Percentiles rank a stretch among this genome's conserved stretches.
Conservation (phyloP, 1,284 basidiomycete genomes). For the Vanrija sp. region DNA sequence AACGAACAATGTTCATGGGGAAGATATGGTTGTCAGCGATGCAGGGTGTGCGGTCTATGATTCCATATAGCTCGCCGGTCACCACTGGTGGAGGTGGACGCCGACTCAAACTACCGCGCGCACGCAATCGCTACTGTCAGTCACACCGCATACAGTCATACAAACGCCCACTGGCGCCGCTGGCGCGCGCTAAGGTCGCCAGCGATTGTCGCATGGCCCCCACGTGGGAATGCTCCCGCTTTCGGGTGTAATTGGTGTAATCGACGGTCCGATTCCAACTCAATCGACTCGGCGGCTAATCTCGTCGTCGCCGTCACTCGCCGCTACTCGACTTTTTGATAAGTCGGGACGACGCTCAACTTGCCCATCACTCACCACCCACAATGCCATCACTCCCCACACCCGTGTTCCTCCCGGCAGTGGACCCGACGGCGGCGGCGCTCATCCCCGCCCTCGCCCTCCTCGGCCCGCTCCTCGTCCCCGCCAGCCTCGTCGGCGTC, state of each 20-base stretch:
- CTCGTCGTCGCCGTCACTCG: too few species aligned
- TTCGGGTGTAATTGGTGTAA: too few species aligned
- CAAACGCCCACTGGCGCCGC: too few species aligned
- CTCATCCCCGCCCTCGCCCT: slow-evolving; percentile 63
- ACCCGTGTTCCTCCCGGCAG: slow-evolving; percentile 49
- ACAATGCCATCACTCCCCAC: slow-evolving; percentile 17
- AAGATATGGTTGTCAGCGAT: not conserved
- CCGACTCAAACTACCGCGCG: not conserved
- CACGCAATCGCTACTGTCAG: not conserved
- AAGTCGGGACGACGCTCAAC: too few species aligned
- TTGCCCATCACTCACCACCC: not conserved
- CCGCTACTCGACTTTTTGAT: too few species aligned
- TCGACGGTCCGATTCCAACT: not conserved
- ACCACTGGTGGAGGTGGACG: not conserved
- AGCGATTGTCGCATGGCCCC: too few species aligned
- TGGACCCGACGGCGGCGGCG: slow-evolving; percentile 45
- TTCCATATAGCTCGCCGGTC: not conserved
- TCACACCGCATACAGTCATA: not conserved
- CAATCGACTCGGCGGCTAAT: not conserved
- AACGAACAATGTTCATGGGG: slow-evolving; percentile 1
- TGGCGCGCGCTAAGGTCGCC: too few species aligned
- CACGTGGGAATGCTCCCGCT: too few species aligned
- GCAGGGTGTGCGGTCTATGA: not conserved
- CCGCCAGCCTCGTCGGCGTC: slow-evolving; percentile 34
- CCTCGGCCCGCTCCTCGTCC: slow-evolving; percentile 69